phyloP scores from a whole-genome alignment of 257 asterid genomes.

The Jasminum sambac region DNA sequence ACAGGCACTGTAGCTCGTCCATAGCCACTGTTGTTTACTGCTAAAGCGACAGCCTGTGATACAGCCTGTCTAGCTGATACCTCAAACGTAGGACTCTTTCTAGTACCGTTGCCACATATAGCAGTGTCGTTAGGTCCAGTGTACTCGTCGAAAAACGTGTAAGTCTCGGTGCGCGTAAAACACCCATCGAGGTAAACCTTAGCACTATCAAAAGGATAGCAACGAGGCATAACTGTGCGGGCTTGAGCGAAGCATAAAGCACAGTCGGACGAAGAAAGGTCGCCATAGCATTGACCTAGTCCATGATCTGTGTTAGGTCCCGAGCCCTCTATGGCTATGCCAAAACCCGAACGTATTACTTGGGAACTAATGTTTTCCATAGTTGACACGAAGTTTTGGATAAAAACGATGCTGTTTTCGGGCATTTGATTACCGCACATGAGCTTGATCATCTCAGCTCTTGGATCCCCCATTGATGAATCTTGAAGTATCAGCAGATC shows the following conservation, averaged over 20 bases:
- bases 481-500: slow-evolving; percentile 7
- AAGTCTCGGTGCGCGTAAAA: slow-evolving; percentile 21
- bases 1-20: slow-evolving; percentile 18
- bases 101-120: slow-evolving; percentile 27
- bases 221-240: slow-evolving; percentile 9
- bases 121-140: slow-evolving; percentile 19
- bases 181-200: slow-evolving; percentile 30
- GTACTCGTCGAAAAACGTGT: slow-evolving; percentile 22
- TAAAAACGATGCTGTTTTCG: not conserved
- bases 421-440: slow-evolving; percentile 11
- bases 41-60: slow-evolving; percentile 10
- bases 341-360: slow-evolving; percentile 2
- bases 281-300: slow-evolving; percentile 28
- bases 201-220: slow-evolving; percentile 27
- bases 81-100: slow-evolving; percentile 19
- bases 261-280: slow-evolving; percentile 30
- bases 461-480: slow-evolving; percentile 13
- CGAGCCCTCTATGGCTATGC: not conserved
- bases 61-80: slow-evolving; percentile 13
- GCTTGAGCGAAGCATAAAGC: slow-evolving; percentile 20
- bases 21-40: slow-evolving; percentile 10
- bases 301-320: slow-evolving; percentile 5
- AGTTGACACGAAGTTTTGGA: slow-evolving; percentile 9
- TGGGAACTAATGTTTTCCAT: slow-evolving; percentile 16
- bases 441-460: slow-evolving; percentile 1